These are phyloP conservation scores for Moesziomyces parantarcticus DNA, from an alignment of 1,284 basidiomycete species.

Conservation along the genomic window DNA sequence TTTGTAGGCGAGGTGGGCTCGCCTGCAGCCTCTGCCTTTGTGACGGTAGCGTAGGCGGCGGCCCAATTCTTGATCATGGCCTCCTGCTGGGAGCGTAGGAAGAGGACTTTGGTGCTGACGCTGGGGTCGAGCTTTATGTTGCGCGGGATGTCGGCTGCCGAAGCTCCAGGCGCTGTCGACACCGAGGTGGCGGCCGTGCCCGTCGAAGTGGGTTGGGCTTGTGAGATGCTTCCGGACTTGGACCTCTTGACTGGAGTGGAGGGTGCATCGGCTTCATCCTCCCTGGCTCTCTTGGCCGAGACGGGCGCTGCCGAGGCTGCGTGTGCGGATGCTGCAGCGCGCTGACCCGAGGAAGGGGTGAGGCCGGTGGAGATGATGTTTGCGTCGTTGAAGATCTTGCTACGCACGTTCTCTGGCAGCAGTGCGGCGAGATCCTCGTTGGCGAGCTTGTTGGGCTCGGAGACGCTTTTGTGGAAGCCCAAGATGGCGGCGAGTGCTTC, in stretches of 20 bases:
- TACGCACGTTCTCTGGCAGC: slow-evolving; percentile 24
- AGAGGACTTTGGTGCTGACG: slow-evolving; percentile 46
- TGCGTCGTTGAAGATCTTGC: slow-evolving; percentile 32
- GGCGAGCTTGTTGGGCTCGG: slow-evolving; percentile 31
- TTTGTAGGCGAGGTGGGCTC: slow-evolving; percentile 4
- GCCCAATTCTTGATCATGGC: slow-evolving; percentile 59
- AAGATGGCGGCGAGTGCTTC: slow-evolving; percentile 33
- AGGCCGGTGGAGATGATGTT: slow-evolving; percentile 38
- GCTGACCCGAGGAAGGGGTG: slow-evolving; percentile 4
- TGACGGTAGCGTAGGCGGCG: slow-evolving; percentile 25
- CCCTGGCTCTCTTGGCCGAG: slow-evolving; percentile 30
- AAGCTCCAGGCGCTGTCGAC: neutral
- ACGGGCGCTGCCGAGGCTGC: neutral
- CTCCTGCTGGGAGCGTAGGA: slow-evolving; percentile 56
- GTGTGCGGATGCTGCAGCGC: neutral
- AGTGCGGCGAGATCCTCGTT: slow-evolving; percentile 34
- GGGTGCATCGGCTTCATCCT: slow-evolving; percentile 12
- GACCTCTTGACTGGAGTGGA: slow-evolving; percentile 35
- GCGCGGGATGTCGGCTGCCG: slow-evolving; percentile 11
- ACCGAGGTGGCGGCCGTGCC: slow-evolving; percentile 1
- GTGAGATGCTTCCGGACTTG: slow-evolving; percentile 41
- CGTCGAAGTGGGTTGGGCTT: slow-evolving; percentile 5
- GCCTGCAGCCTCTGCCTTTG: slow-evolving; percentile 14
- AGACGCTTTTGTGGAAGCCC: slow-evolving; percentile 34
- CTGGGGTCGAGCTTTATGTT: slow-evolving; percentile 43